Base-by-base conservation (phyloP, 768 basidiomycete genomes). In the Boletellus ananiceps region DNA sequence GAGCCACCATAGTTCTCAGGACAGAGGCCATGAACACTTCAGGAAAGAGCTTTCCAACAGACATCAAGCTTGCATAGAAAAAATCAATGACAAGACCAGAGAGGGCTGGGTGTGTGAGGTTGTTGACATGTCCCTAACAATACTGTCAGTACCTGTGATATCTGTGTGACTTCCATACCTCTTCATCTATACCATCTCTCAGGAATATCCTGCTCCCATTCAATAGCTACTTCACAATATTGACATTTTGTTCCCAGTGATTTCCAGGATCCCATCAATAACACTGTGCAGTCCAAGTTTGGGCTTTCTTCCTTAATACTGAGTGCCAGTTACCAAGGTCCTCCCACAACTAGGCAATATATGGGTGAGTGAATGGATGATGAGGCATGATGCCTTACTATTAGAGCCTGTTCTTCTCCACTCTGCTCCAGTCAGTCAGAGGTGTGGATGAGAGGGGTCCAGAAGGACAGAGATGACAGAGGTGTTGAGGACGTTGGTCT, bases 61-160 rank as follows among this genome's bases (percentile, higher is more conserved):
- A 19, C 18, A 14, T 39, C n/a, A 43, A 3, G 14, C 51, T 38
- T 1, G 40, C 50, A 13, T 56, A 52, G 11, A 53, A 53, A 27
- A 41, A 53, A 14, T 55, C 43, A 13, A 55, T 11, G 4, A 55
- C 13, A 40, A 55, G 41, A 4, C 51, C 40, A 2, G 27, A 8
- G 15, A 52, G 48, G 5, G 21, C 47, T 2, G 32, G 51, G 9
- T 52, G 48, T 2, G 45, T 37, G 2, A 56, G 38, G 21, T 52
- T 56, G 35, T 56, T 56, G 1, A 18, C 41, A 21, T 43, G 45
- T 4, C 51, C 55, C 50, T 52, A 14, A 5, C 4, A 23, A 40
- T 23, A 19, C 3, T 11, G 13, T 38, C 18, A 38, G 18, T n/a
- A n/a, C 15, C 21, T 15, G 7, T 23, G 25, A 34, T 9, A 14